Percentiles rank a stretch among this genome's conserved stretches.
Evolutionary conservation across 306 rosid species (phyloP).

Genomic region (Dalbergia oliveri): DNA sequence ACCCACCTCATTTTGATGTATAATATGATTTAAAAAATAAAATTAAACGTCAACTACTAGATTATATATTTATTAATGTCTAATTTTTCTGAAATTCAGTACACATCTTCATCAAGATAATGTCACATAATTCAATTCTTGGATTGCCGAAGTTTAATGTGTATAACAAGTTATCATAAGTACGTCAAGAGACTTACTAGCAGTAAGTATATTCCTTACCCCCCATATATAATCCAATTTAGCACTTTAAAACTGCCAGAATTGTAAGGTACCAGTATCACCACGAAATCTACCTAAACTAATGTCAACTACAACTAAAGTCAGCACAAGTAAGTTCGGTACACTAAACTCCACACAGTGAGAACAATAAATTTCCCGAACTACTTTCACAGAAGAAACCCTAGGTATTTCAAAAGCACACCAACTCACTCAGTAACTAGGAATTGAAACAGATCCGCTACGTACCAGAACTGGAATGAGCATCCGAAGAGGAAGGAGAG

Average conservation of each 20-base stretch:
- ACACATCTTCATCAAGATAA: not conserved
- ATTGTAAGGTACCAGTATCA: constrained; percentile 3
- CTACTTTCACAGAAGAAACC: not conserved
- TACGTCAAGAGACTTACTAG: too few species aligned
- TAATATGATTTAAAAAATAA: too few species aligned
- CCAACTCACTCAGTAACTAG: not conserved
- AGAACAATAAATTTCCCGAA: not conserved
- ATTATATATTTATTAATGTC: too few species aligned
- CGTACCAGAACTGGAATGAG: constrained; percentile 60
- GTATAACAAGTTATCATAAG: not conserved
- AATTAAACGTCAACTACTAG: too few species aligned
- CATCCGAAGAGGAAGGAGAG: constrained; percentile 56
- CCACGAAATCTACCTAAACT: constrained; percentile 41
- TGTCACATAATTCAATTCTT: not conserved
- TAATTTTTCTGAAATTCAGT: not conserved
- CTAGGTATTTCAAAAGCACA: constrained; percentile 12
- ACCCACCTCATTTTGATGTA: too few species aligned
- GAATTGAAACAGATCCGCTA: not conserved
- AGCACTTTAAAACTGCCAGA: constrained; percentile 11
- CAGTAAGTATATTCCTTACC: not conserved
- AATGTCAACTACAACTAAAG: constrained; percentile 19
- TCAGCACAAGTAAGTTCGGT: constrained; percentile 20
- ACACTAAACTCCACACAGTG: constrained; percentile 1
- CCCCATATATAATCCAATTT: not conserved
- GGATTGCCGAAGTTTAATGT: not conserved